phyloP scores from a whole-genome alignment of 2,329 filamentous ascomycete genomes.

The Cadophora malorum region DNA sequence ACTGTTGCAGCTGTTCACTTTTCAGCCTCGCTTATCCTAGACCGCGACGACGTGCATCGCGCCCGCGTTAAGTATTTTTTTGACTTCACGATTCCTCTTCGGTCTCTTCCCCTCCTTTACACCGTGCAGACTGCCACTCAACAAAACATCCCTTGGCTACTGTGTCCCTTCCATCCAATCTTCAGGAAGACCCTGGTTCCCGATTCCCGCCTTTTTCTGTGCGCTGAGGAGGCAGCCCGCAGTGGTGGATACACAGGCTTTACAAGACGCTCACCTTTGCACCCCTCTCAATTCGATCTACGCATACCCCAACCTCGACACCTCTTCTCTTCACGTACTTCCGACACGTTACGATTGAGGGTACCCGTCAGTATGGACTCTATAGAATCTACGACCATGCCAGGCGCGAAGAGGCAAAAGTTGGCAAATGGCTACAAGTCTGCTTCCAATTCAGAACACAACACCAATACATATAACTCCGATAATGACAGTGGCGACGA shows the following conservation, averaged over 20 bases:
- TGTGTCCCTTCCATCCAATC: not conserved
- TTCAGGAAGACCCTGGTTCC: not conserved
- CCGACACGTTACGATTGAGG: not conserved
- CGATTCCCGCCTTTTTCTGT: not conserved
- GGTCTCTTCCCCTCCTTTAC: not conserved
- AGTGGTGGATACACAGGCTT: constrained; percentile 9
- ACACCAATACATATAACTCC: constrained; percentile 45
- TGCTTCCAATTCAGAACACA: constrained; percentile 36
- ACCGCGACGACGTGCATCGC: constrained; percentile 22
- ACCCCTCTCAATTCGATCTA: constrained; percentile 15
- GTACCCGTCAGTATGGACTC: constrained; percentile 33
- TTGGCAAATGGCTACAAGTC: constrained; percentile 43
- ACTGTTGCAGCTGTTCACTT: not conserved
- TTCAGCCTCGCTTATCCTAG: constrained; percentile 14
- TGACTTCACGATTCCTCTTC: constrained; percentile 1
- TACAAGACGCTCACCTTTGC: constrained; percentile 13
- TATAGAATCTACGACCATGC: constrained; percentile 28
- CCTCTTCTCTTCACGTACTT: not conserved
- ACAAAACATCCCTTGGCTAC: not conserved
- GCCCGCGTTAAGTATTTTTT: constrained; percentile 23
- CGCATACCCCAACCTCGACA: not conserved
- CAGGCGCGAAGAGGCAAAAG: constrained; percentile 44
- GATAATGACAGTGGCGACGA: constrained; percentile 55
- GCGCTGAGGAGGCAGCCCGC: constrained; percentile 8
- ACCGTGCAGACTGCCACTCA: not conserved